Evolutionary conservation across 2,329 filamentous ascomycete species (phyloP).

Genomic region (Penicillium sp.): DNA sequence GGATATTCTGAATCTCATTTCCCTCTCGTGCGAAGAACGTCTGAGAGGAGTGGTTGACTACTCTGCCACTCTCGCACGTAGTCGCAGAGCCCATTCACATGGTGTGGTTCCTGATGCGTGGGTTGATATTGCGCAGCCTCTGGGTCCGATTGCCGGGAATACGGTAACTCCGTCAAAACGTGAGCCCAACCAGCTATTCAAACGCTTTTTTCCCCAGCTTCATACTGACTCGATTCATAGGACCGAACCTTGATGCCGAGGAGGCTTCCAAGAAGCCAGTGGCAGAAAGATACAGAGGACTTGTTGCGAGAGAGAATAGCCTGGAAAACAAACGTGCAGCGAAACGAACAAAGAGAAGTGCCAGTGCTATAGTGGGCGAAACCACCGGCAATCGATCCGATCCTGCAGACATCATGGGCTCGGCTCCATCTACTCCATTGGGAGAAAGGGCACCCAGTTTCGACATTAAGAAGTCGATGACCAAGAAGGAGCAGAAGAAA

Average conservation of each 20-base stretch:
- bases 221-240: conserved; percentile 31
- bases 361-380: conserved; percentile 57
- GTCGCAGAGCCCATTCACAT: conserved; percentile 76
- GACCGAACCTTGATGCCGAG: conserved; percentile 44
- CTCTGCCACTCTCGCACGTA: conserved; percentile 69
- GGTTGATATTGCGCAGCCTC: conserved; percentile 64
- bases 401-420: conserved; percentile 63
- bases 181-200: conserved; percentile 29
- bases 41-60: conserved; percentile 77
- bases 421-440: conserved; percentile 57
- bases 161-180: conserved; percentile 46
- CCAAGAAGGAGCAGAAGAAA: conserved; percentile 86
- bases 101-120: conserved; percentile 78
- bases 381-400: conserved; percentile 55
- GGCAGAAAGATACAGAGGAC: conserved; percentile 59
- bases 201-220: conserved; percentile 8
- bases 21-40: conserved; percentile 79
- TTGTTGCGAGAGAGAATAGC: conserved; percentile 68
- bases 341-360: conserved; percentile 67
- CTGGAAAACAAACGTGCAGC: conserved; percentile 72
- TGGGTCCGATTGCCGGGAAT: conserved; percentile 39
- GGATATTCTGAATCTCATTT: conserved; percentile 81
- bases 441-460: conserved; percentile 61
- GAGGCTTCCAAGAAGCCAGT: conserved; percentile 50
- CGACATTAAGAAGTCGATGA: conserved; percentile 65